phyloP scores from a whole-genome alignment of 192 early-diverging fungal genomes.

The Phlyctochytrium planicorne region DNA sequence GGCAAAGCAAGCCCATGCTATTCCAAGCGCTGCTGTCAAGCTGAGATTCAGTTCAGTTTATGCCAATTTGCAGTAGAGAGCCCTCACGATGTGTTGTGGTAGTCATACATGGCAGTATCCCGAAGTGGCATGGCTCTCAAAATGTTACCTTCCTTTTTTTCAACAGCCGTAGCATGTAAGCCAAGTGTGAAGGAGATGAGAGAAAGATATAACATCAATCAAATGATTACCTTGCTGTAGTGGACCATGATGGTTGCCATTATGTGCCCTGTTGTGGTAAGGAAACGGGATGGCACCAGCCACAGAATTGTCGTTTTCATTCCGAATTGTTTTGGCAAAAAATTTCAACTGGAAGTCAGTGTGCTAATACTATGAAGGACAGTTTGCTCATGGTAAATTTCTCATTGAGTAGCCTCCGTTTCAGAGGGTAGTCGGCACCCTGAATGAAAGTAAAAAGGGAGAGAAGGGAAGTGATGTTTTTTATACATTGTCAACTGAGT shows the following conservation, averaged over 20 bases:
- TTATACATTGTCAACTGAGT: too few relatives aligned
- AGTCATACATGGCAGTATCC: slow-evolving; percentile 24
- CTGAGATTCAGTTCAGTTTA: slow-evolving; percentile 9
- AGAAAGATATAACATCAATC: too few relatives aligned
- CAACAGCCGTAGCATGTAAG: not conserved
- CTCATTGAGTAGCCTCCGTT: too few relatives aligned
- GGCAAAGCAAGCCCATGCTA: slow-evolving; percentile 43
- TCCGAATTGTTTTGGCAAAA: slow-evolving; percentile 5
- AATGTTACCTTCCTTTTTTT: slow-evolving; percentile 40
- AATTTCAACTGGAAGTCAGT: too few relatives aligned
- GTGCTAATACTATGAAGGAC: too few relatives aligned
- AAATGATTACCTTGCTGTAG: slow-evolving; percentile 32
- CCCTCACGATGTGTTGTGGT: slow-evolving; percentile 35
- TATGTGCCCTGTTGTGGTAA: slow-evolving; percentile 32
- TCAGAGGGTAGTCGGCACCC: too few relatives aligned
- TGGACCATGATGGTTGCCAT: slow-evolving; percentile 42
- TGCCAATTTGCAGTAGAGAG: too few relatives aligned
- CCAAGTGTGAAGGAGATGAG: too few relatives aligned
- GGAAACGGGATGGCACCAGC: slow-evolving; percentile 41
- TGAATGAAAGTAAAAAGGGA: too few relatives aligned
- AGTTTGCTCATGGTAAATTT: too few relatives aligned
- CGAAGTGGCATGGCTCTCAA: slow-evolving; percentile 30
- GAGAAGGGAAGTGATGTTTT: too few relatives aligned
- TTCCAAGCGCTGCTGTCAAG: slow-evolving; percentile 29
- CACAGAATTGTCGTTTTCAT: slow-evolving; percentile 28